These are phyloP conservation scores for Trametes sanguinea DNA, from an alignment of 768 basidiomycete species.

Conservation along the genomic window DNA sequence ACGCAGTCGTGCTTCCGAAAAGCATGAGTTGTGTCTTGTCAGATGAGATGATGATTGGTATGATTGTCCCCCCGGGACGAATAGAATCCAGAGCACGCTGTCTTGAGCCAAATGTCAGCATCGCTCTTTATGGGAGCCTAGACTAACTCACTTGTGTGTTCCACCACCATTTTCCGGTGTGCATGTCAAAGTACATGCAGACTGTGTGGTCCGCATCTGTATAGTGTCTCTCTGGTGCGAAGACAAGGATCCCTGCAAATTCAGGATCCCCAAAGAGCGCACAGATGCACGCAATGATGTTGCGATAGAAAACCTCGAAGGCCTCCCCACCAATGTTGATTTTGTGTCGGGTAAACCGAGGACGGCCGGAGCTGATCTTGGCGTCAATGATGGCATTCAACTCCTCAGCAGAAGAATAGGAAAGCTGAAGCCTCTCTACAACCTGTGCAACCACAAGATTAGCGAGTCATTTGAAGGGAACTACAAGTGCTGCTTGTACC, in stretches of 20 bases:
- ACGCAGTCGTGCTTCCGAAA: conserved; percentile 31
- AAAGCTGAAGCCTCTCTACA: no score
- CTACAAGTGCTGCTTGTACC: no score
- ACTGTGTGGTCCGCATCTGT: conserved; percentile 25
- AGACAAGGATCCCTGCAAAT: conserved; percentile 32
- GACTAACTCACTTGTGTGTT: conserved; percentile 39
- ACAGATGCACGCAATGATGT: conserved; percentile 38
- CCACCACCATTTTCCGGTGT: conserved; percentile 57
- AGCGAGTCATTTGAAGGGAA: no score
- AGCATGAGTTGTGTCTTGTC: conserved; percentile 23
- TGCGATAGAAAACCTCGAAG: conserved; percentile 37
- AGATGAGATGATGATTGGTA: conserved; percentile 30
- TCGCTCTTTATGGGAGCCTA: conserved; percentile 9
- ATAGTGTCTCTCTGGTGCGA: conserved; percentile 29
- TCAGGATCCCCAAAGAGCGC: conserved; percentile 38
- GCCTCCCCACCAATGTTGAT: conserved; percentile 33
- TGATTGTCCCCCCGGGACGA: conserved; percentile 26
- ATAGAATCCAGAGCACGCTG: not conserved
- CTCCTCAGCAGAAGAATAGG: no score
- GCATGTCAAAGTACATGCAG: conserved; percentile 42
- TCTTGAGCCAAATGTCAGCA: no score
- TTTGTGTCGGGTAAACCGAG: conserved; percentile 19
- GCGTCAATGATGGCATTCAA: no score
- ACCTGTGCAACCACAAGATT: no score
- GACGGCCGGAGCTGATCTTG: no score